Percentiles rank a stretch among this genome's conserved stretches.
Evolutionary conservation across 1,284 basidiomycete species (phyloP).

Genomic region (Ganoderma resinaceum): DNA sequence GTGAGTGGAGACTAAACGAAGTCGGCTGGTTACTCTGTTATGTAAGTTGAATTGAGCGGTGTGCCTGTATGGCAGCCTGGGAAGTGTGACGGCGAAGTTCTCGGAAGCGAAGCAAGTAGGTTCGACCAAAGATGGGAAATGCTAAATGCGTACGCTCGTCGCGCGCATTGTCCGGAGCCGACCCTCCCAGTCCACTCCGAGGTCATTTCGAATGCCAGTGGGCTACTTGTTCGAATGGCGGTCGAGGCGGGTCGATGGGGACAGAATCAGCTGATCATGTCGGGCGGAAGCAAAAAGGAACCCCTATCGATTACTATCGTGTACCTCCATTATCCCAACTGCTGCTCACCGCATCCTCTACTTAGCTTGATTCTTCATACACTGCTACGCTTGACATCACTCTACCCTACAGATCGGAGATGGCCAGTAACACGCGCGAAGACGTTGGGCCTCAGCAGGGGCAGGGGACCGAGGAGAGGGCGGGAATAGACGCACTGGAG

Average conservation of each 20-base stretch:
- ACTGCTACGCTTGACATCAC: not conserved
- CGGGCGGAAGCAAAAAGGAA: not conserved
- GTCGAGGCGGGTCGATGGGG: not conserved
- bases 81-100: not conserved
- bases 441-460: conserved; percentile 83
- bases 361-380: not conserved
- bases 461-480: conserved; percentile 63
- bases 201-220: not conserved
- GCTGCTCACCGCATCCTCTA: not conserved
- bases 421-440: conserved; percentile 56
- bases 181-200: not conserved
- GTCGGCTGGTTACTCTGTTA: not conserved
- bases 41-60: not conserved
- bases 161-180: not conserved
- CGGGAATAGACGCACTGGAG: conserved; percentile 24
- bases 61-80: not conserved
- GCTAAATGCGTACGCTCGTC: not conserved
- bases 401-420: not conserved
- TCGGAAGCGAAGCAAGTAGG: conserved; percentile 1
- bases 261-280: not conserved
- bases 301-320: conserved; percentile 15
- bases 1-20: not conserved
- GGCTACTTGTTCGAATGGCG: not conserved
- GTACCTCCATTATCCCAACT: conserved; percentile 1
- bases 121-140: not conserved